A percentile compares a stretch with the other conserved stretches of the same genome.
These are phyloP conservation scores for Trametes gibbosa DNA, from an alignment of 768 basidiomycete species.

Conservation along the genomic window DNA sequence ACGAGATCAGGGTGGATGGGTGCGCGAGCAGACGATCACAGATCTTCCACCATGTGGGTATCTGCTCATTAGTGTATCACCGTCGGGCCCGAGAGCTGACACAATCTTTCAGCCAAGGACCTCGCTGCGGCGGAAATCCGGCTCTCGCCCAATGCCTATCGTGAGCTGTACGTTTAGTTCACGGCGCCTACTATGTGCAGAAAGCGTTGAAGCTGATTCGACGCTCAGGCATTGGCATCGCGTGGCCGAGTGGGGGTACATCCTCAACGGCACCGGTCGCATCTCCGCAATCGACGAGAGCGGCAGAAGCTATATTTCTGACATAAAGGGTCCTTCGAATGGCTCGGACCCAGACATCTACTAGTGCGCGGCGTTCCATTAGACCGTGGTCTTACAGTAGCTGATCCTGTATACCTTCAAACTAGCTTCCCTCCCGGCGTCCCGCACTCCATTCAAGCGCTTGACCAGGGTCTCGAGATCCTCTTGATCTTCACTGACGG, in stretches of 20 bases:
- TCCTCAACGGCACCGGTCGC: conserved; percentile 27
- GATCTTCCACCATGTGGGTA: conserved; percentile 28
- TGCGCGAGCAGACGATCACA: conserved; percentile 28
- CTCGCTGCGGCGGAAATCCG: conserved; percentile 26
- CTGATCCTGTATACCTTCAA: background rate
- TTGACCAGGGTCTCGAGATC: conserved; percentile 27
- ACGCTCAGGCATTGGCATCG: conserved; percentile 27
- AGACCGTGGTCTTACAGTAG: background rate
- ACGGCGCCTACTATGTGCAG: background rate
- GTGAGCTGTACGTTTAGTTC: conserved; percentile 21
- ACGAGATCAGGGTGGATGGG: conserved; percentile 25
- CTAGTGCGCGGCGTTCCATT: conserved; percentile 18
- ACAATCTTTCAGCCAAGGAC: conserved; percentile 22
- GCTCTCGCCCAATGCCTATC: conserved; percentile 25
- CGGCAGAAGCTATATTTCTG: conserved; percentile 24
- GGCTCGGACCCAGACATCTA: conserved; percentile 25
- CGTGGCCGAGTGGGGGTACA: conserved; percentile 28
- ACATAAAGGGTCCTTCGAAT: conserved; percentile 24
- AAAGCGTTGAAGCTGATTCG: background rate
- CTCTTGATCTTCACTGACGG: conserved; percentile 29
- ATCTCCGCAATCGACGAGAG: conserved; percentile 26
- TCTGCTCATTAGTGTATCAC: background rate
- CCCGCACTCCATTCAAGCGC: conserved; percentile 28
- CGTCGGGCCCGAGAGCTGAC: conserved; percentile 6
- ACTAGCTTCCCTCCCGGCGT: conserved; percentile 26